phyloP scores from a whole-genome alignment of 2,329 filamentous ascomycete genomes.

The Ascochyta viciae-villosae region DNA sequence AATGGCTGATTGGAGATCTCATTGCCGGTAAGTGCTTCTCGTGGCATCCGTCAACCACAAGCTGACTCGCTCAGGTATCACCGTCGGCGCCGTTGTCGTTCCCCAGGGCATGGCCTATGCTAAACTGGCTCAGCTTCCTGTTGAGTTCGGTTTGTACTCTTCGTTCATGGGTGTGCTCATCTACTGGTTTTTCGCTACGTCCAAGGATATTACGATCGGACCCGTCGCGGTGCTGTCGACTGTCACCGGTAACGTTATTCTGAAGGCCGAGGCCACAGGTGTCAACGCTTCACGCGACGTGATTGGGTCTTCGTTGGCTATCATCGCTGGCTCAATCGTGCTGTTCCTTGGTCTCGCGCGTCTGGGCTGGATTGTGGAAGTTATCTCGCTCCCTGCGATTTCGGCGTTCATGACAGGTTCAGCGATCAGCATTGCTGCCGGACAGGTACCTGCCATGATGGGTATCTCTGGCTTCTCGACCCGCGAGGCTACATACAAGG shows the following conservation, averaged over 20 bases:
- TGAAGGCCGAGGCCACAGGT: slow-evolving; percentile 59
- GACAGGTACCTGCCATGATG: slow-evolving; percentile 83
- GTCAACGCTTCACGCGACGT: slow-evolving; percentile 52
- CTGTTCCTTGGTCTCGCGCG: slow-evolving; percentile 80
- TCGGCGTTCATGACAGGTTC: slow-evolving; percentile 98
- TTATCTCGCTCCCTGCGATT: slow-evolving; percentile 90
- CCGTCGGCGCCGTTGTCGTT: slow-evolving; percentile 82
- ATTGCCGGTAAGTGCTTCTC: slow-evolving; percentile 74
- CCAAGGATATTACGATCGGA: slow-evolving; percentile 97
- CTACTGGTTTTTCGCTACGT: slow-evolving; percentile 98
- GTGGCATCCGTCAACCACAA: no score
- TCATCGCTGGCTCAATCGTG: slow-evolving; percentile 83
- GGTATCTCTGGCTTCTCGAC: slow-evolving; percentile 79
- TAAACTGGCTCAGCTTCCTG: slow-evolving; percentile 75
- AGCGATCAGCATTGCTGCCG: slow-evolving; percentile 84
- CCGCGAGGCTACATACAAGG: slow-evolving; percentile 78
- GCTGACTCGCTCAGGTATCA: slow-evolving; percentile 62
- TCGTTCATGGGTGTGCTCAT: slow-evolving; percentile 95
- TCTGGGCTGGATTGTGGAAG: slow-evolving; percentile 89
- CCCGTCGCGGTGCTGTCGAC: slow-evolving; percentile 96
- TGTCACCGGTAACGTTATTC: slow-evolving; percentile 81
- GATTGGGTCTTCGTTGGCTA: slow-evolving; percentile 66
- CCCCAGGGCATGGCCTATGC: slow-evolving; percentile 98
- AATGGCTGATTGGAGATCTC: slow-evolving; percentile 89
- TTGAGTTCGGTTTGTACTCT: slow-evolving; percentile 88